These are phyloP conservation scores for Carex kokanica DNA, from an alignment of 176 grass and related monocot genomes.

Conservation along the genomic window DNA sequence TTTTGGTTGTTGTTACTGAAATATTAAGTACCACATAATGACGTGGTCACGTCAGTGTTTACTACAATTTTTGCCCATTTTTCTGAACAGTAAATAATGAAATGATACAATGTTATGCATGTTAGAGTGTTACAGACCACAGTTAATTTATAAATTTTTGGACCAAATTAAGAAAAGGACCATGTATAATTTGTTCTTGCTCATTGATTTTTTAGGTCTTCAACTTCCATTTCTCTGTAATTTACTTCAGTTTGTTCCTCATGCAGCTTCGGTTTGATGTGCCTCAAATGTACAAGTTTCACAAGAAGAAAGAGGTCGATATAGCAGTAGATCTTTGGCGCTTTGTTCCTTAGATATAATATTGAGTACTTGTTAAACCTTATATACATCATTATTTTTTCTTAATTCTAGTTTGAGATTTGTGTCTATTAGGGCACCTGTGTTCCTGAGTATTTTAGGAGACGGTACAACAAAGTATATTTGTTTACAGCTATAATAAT, in stretches of 20 bases:
- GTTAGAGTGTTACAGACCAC: background rate
- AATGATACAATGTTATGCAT: background rate
- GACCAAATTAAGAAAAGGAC: background rate
- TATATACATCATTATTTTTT: background rate
- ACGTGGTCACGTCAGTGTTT: background rate
- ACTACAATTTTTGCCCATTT: background rate
- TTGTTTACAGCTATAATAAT: no score
- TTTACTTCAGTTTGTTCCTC: background rate
- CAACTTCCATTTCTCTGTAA: background rate
- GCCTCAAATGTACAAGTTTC: constrained; percentile 68
- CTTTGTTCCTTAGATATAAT: constrained; percentile 42
- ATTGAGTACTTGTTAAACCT: background rate
- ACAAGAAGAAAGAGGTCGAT: constrained; percentile 75
- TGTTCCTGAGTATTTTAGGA: background rate
- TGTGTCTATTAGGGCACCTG: background rate
- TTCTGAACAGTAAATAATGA: background rate
- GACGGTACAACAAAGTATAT: background rate
- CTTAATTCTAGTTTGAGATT: background rate
- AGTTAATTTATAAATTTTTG: background rate
- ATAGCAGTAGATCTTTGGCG: constrained; percentile 86
- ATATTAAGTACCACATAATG: background rate
- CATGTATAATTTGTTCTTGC: background rate
- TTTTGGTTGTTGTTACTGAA: background rate
- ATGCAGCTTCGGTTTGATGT: constrained; percentile 73
- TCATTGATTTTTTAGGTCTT: background rate